phyloP scores from a whole-genome alignment of 2,329 filamentous ascomycete genomes.

The Orbilia blumenaviensis region DNA sequence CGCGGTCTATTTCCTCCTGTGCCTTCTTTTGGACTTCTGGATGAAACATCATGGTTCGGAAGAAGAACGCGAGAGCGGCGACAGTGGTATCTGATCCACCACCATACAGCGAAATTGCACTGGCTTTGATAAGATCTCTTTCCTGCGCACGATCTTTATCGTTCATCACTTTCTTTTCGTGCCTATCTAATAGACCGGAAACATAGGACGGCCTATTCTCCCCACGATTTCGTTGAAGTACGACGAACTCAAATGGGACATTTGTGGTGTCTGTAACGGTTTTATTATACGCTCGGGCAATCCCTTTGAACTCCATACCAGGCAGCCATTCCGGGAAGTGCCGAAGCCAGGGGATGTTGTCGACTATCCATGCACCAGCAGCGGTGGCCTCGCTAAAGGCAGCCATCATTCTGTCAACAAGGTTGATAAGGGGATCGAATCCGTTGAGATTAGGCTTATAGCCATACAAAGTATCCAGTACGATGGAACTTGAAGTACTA shows the following conservation, averaged over 20 bases:
- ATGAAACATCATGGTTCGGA: slow-evolving; percentile 66
- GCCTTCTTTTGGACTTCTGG: slow-evolving; percentile 64
- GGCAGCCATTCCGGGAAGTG: slow-evolving; percentile 64
- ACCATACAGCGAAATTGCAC: slow-evolving; percentile 63
- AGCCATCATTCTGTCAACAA: slow-evolving; percentile 61
- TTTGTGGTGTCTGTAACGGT: slow-evolving; percentile 40
- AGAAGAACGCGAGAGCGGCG: slow-evolving; percentile 62
- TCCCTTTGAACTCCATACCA: slow-evolving; percentile 63
- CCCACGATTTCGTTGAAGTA: slow-evolving; percentile 8
- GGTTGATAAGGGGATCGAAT: slow-evolving; percentile 63
- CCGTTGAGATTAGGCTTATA: slow-evolving; percentile 62
- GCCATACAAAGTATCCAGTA: slow-evolving; percentile 64
- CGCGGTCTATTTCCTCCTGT: slow-evolving; percentile 65
- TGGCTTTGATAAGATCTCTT: slow-evolving; percentile 19
- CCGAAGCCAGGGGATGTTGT: slow-evolving; percentile 62
- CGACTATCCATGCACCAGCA: slow-evolving; percentile 64
- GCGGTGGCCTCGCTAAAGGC: slow-evolving; percentile 62
- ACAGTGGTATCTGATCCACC: slow-evolving; percentile 64
- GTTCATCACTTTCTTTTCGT: slow-evolving; percentile 23
- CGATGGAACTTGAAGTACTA: slow-evolving; percentile 62
- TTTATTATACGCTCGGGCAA: slow-evolving; percentile 60
- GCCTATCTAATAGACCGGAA: slow-evolving; percentile 31
- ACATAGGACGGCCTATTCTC: slow-evolving; percentile 31
- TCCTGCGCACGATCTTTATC: slow-evolving; percentile 10
- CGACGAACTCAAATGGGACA: slow-evolving; percentile 23